Evolutionary conservation across 306 rosid genomes (phyloP).

Genomic region (Pachyrhizus erosus): DNA sequence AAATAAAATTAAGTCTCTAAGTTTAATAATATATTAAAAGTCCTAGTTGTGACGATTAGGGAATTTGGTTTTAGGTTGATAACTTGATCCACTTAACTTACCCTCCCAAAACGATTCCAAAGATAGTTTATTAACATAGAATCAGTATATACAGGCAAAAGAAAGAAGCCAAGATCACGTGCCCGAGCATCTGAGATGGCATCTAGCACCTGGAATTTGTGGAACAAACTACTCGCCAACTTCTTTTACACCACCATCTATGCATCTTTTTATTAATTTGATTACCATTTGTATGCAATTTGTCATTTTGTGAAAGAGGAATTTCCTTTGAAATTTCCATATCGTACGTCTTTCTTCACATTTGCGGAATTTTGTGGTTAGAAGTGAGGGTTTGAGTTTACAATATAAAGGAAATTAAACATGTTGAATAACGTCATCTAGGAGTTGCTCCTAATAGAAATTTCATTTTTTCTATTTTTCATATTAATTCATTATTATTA

Average conservation of each 20-base stretch:
- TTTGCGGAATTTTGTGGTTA: neutral
- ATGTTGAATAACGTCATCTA: neutral
- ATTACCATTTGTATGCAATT: neutral
- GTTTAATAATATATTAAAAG: neutral
- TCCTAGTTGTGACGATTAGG: constrained; percentile 36
- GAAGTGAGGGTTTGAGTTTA: neutral
- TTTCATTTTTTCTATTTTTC: neutral
- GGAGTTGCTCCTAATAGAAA: neutral
- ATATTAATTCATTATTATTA: no score
- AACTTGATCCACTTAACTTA: constrained; percentile 39
- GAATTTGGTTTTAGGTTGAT: constrained; percentile 42
- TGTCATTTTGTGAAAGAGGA: constrained; percentile 34
- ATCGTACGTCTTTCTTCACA: neutral
- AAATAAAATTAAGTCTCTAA: neutral
- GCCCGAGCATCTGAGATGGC: constrained; percentile 40
- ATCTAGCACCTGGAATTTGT: constrained; percentile 32
- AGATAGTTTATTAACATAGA: neutral
- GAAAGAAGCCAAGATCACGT: constrained; percentile 47
- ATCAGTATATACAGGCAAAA: constrained; percentile 26
- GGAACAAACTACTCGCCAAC: constrained; percentile 35
- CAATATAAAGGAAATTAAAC: neutral
- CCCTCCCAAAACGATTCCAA: constrained; percentile 25
- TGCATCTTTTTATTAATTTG: constrained; percentile 16
- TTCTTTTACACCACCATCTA: constrained; percentile 24
- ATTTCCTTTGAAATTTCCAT: constrained; percentile 4